Percentiles rank a stretch among this genome's conserved stretches.
phyloP scores from a whole-genome alignment of 225 moss, liverwort and hornwort genomes.

The Physcomitrellopsis africana region DNA sequence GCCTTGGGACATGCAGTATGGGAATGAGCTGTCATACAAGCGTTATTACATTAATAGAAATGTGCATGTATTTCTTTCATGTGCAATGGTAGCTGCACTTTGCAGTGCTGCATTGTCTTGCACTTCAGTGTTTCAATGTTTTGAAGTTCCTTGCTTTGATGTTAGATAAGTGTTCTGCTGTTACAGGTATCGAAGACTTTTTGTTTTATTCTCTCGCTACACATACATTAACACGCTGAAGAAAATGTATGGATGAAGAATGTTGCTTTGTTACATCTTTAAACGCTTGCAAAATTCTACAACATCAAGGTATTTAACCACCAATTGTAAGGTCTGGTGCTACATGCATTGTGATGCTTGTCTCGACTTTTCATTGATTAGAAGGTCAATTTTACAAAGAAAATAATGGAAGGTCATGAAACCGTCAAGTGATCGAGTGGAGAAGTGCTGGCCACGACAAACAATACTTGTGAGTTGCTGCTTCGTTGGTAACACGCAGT shows the following conservation, averaged over 20 bases:
- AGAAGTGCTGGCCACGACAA: constrained; percentile 10
- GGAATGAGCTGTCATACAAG: not conserved
- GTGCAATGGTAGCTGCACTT: not conserved
- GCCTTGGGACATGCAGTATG: constrained; percentile 1
- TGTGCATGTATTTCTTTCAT: constrained; percentile 1
- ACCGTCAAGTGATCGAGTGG: not conserved
- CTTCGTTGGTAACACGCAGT: constrained; percentile 7
- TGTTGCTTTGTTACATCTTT: constrained; percentile 9
- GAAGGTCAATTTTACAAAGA: not conserved
- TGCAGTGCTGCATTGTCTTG: constrained; percentile 4
- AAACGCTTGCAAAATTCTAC: constrained; percentile 16
- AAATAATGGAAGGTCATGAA: not conserved
- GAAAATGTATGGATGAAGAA: constrained; percentile 38
- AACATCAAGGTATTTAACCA: constrained; percentile 30
- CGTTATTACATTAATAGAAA: not conserved
- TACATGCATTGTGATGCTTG: constrained; percentile 12
- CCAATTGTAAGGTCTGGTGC: constrained; percentile 7
- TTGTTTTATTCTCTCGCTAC: constrained; percentile 61
- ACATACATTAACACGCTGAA: constrained; percentile 67
- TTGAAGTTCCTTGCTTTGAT: not conserved
- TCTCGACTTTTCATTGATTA: constrained; percentile 15
- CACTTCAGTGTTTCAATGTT: constrained; percentile 5
- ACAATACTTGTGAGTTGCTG: not conserved
- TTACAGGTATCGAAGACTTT: constrained; percentile 63
- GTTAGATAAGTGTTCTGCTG: constrained; percentile 17